Percentiles rank a stretch among this genome's conserved stretches.
Conservation (phyloP, 768 basidiomycete genomes). For the Naematelia encephala region DNA sequence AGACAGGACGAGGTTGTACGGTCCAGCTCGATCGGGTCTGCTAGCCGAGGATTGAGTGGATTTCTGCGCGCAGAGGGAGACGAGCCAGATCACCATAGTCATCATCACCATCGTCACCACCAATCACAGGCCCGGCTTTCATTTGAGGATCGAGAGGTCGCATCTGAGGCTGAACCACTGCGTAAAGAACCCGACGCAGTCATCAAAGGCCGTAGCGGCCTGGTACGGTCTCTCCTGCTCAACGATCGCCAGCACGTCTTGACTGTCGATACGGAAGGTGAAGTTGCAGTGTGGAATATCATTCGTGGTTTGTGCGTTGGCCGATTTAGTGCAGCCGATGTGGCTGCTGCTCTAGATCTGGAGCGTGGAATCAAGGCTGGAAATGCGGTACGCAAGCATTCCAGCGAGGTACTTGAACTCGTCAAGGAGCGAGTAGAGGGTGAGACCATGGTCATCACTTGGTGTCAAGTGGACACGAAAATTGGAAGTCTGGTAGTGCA, state of each 20-base stretch:
- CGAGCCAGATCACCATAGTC: not conserved
- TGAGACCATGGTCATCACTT: slow-evolving; percentile 76
- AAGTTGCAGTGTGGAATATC: slow-evolving; percentile 91
- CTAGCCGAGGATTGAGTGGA: not conserved
- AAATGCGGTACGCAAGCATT: slow-evolving; percentile 32
- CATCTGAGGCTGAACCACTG: slow-evolving; percentile 64
- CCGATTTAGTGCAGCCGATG: slow-evolving; percentile 63
- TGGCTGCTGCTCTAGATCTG: slow-evolving; percentile 51
- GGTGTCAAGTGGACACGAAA: slow-evolving; percentile 87
- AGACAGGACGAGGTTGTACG: not conserved
- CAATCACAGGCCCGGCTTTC: slow-evolving; percentile 33
- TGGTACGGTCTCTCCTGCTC: slow-evolving; percentile 74
- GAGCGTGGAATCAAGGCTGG: slow-evolving; percentile 30
- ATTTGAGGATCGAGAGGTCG: slow-evolving; percentile 65
- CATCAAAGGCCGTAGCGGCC: slow-evolving; percentile 68
- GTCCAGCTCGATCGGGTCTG: slow-evolving; percentile 26
- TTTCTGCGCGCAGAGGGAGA: not conserved
- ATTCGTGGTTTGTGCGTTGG: slow-evolving; percentile 73
- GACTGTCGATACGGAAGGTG: slow-evolving; percentile 81
- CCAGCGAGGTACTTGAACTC: slow-evolving; percentile 70
- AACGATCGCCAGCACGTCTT: slow-evolving; percentile 88
- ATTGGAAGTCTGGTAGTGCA: slow-evolving; percentile 84
- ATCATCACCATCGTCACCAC: not conserved
- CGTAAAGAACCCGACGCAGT: slow-evolving; percentile 64
- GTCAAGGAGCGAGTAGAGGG: slow-evolving; percentile 92